A percentile compares a stretch with the other conserved stretches of the same genome.
These are phyloP conservation scores for Crithidia brevicula DNA, from an alignment of 208 protist species.

Conservation along the genomic window DNA sequence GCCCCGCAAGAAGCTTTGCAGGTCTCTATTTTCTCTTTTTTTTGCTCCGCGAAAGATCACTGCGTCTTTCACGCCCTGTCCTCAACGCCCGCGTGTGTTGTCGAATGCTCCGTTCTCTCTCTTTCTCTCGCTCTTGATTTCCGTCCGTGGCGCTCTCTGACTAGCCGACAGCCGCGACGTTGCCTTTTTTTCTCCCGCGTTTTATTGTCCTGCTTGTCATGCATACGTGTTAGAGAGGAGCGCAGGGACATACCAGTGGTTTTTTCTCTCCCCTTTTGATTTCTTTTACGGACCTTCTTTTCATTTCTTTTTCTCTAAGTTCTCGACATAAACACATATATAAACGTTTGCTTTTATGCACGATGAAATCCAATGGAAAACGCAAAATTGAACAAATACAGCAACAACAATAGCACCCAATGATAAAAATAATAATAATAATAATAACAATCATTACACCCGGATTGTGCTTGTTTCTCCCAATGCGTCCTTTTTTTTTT, in stretches of 20 bases:
- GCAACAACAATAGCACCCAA: background rate
- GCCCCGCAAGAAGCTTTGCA: background rate
- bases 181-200: no score
- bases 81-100: no score
- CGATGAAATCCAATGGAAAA: background rate
- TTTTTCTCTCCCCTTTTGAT: background rate
- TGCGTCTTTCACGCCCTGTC: no score
- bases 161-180: no score
- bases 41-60: background rate
- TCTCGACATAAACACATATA: conserved; percentile 15
- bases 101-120: no score
- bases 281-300: conserved; percentile 15
- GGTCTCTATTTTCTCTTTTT: background rate
- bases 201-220: no score
- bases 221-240: background rate
- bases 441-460: no score
- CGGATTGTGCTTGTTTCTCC: no score
- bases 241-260: background rate
- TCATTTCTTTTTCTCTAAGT: conserved; percentile 7
- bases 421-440: background rate
- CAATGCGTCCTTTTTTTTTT: no score
- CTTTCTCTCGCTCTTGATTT: no score
- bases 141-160: no score
- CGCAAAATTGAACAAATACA: background rate
- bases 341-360: background rate